These are phyloP conservation scores for Rhizopus delemar DNA, from an alignment of 371 early-diverging fungal genomes.

Conservation along the genomic window DNA sequence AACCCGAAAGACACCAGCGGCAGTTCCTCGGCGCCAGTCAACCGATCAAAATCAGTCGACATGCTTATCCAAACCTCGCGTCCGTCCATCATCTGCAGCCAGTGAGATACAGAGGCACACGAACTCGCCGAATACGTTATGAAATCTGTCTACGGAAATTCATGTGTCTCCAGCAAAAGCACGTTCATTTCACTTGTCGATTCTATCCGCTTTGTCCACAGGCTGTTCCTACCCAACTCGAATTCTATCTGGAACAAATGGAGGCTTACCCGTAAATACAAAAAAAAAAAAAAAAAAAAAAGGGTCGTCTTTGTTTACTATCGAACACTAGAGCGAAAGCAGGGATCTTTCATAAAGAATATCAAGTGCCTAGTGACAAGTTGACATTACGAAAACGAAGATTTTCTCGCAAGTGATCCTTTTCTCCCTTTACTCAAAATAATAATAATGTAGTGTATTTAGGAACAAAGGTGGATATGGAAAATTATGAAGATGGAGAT, in stretches of 20 bases:
- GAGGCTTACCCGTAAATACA: constrained; percentile 38
- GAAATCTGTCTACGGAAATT: constrained; percentile 31
- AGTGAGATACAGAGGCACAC: constrained; percentile 31
- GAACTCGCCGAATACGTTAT: constrained; percentile 24
- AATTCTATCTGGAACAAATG: constrained; percentile 29
- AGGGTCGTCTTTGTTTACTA: too few relatives aligned
- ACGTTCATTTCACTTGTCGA: too few relatives aligned
- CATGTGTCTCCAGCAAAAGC: constrained; percentile 28
- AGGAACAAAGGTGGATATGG: constrained; percentile 12
- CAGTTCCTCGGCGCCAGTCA: constrained; percentile 12
- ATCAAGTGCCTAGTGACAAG: background rate
- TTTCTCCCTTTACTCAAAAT: background rate
- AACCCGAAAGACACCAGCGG: background rate
- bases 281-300: background rate
- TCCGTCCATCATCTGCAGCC: constrained; percentile 20
- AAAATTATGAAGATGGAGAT: constrained; percentile 9
- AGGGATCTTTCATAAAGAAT: too few relatives aligned
- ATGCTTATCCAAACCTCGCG: constrained; percentile 29
- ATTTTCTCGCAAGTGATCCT: constrained; percentile 18
- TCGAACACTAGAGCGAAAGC: too few relatives aligned
- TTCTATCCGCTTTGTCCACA: too few relatives aligned
- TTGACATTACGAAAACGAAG: constrained; percentile 11
- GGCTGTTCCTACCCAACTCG: constrained; percentile 14
- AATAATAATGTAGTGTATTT: background rate
- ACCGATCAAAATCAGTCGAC: constrained; percentile 26